Evolutionary conservation across 441 rosid species (phyloP), one percentile per base, ranked within the genome.

Genomic region (Brassica balearica): DNA sequence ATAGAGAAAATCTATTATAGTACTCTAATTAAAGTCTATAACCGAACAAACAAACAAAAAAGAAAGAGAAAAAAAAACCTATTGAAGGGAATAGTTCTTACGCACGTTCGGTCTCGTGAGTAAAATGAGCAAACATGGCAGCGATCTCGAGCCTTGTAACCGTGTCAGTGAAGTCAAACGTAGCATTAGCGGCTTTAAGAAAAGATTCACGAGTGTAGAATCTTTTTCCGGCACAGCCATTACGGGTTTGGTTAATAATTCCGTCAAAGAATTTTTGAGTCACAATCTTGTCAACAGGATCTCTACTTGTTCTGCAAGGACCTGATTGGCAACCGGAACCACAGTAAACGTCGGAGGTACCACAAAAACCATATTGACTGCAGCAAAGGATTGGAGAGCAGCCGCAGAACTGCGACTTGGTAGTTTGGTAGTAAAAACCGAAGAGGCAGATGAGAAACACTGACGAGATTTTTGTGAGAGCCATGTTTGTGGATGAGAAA

Each of bases 111-210:
- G 88, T 88, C 36, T 88, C 88, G 36, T 83, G 87, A 0, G 91
- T 83, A 59, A 85, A 81, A 65, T 88, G 91, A 20, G 89, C 91
- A 41, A 88, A 88, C 77, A 86, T 85, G 22, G 92, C 87, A 1
- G 93, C 96, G 41, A 89, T 85, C 74, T 89, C 93, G n/a, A 88
- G 90, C 75, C 56, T 73, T 0, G 86, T 79, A 3, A 65, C 76
- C 0, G 85, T 65, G 12, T 70, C 75, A 8, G 78, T 83, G 7
- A 86, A 88, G 23, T 64, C 15, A 3, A 87, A 38, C 20, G 15
- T 82, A 0, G 75, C 22, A 4, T 51, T 63, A 14, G 79, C 80
- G 4, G 89, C 91, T 0, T 17, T 53, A 0, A 86, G 48, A 68
- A 88, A 88, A 20, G 81, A 74, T 2, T 78, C 60, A 61, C 89